phyloP scores from a whole-genome alignment of 2,329 filamentous ascomycete species.

The Biscogniauxia mediterranea region DNA sequence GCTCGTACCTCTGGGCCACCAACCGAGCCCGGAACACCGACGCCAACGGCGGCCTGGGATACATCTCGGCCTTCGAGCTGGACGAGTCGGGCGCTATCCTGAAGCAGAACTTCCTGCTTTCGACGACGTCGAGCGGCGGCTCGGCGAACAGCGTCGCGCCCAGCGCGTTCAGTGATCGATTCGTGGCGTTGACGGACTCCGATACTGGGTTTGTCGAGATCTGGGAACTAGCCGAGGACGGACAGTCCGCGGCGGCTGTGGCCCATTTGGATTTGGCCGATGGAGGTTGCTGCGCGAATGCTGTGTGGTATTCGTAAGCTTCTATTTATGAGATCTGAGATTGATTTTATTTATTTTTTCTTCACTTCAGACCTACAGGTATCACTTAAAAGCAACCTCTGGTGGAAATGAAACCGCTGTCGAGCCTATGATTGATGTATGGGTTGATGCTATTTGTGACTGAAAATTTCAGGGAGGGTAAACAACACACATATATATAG shows the following conservation, averaged over 20 bases:
- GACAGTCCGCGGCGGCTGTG: conserved; percentile 2
- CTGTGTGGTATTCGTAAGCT: conserved; percentile 17
- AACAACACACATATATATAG: no score
- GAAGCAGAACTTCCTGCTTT: conserved; percentile 29
- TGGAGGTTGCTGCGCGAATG: conserved; percentile 23
- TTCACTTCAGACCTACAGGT: background rate
- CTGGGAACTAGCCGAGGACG: conserved; percentile 29
- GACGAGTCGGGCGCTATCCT: conserved; percentile 28
- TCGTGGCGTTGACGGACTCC: conserved; percentile 33
- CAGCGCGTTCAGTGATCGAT: conserved; percentile 31
- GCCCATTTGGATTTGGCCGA: conserved; percentile 20
- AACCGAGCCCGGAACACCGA: conserved; percentile 17
- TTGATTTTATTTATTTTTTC: background rate
- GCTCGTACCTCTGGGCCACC: conserved; percentile 31
- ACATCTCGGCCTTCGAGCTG: conserved; percentile 34
- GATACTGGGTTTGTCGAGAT: conserved; percentile 32
- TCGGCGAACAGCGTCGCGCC: conserved; percentile 33
- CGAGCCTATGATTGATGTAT: no score
- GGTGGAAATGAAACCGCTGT: no score
- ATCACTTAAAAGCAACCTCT: background rate
- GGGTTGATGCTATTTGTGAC: no score
- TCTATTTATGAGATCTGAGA: background rate
- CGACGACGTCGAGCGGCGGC: conserved; percentile 33
- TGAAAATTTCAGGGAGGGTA: no score
- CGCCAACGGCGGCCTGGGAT: conserved; percentile 22